Evolutionary conservation across 257 asterid species (phyloP), one percentile per base, ranked within the genome.

Genomic region (Gentiana dahurica): DNA sequence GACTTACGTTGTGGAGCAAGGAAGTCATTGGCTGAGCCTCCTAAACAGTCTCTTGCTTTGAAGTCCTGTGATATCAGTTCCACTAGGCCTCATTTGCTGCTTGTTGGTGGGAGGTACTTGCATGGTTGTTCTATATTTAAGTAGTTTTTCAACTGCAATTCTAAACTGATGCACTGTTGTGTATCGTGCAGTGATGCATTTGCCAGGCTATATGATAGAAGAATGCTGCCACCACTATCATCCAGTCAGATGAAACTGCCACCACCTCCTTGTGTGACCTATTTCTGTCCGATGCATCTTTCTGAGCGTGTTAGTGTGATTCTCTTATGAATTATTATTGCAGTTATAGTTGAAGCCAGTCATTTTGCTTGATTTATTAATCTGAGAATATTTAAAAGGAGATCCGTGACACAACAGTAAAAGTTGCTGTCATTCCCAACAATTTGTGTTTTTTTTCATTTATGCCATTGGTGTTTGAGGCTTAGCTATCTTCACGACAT

Each of bases 201-300:
- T 86, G 99, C 95, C 38, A 96, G 99, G 62, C 54, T 92, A 65
- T 92, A 92, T 70, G 99, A 92, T 74, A 83, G 99, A 72, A 62
- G 99, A 73, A 92, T 92, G 99, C 81, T 92, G 70, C 97, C 97
- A 32, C 91, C 95, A 36, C 68, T 92, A 51, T 88, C 99, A 62
- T 88, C 97, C 65, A 83, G 95, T 76, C 94, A 74, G 77, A 72
- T 81, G 60, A 92, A 74, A 76, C 68, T 72, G 73, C 73, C 91
- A 44, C 88, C 97, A 51, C 97, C 99, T 68, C 93, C 84, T 49
- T 88, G 97, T 62, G 91, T 92, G 71, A 79, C 81, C 81, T 88
- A 85, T 70, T 80, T 81, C 69, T 88, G 99, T 68, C 99, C 99
- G 24, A 88, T 85, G 95, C 99, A 92, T 77, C 95, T 92, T 39